Conservation (phyloP, 2,329 filamentous ascomycete genomes). For the Penicillium oxalicum region DNA sequence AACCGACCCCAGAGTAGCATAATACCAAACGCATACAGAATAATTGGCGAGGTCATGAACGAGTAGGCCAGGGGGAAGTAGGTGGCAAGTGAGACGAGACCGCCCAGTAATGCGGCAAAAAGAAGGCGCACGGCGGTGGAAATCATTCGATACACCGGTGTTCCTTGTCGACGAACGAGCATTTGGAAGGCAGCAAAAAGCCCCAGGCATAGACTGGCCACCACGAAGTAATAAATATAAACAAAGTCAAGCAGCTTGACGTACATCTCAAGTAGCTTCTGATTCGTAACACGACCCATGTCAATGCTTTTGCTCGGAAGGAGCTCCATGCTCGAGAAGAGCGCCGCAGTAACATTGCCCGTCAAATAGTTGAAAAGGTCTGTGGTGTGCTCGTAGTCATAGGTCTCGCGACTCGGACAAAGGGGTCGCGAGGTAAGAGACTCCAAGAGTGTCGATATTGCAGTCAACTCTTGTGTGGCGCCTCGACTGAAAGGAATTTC, state of each 20-base stretch:
- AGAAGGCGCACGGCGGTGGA: slow-evolving; percentile 25
- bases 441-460: slow-evolving; percentile 30
- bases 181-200: slow-evolving; percentile 31
- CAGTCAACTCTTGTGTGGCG: slow-evolving; percentile 27
- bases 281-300: slow-evolving; percentile 23
- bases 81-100: slow-evolving; percentile 26
- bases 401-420: slow-evolving; percentile 20
- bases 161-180: slow-evolving; percentile 25
- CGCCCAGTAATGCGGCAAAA: slow-evolving; percentile 25
- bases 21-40: slow-evolving; percentile 32
- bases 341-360: slow-evolving; percentile 36
- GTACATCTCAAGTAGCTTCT: slow-evolving; percentile 32
- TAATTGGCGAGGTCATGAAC: slow-evolving; percentile 38
- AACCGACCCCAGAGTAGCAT: slow-evolving; percentile 28
- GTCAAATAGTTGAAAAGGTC: slow-evolving; percentile 30
- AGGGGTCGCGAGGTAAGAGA: slow-evolving; percentile 26
- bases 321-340: slow-evolving; percentile 39
- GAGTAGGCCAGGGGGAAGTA: slow-evolving; percentile 32
- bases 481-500: slow-evolving; percentile 35
- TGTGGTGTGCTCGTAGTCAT: slow-evolving; percentile 21
- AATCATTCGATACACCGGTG: slow-evolving; percentile 18
- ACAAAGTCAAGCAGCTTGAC: slow-evolving; percentile 35
- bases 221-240: slow-evolving; percentile 37
- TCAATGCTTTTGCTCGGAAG: slow-evolving; percentile 26
- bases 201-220: slow-evolving; percentile 32